These are phyloP conservation scores for Calvatia gigantea DNA, from an alignment of 768 basidiomycete genomes.

Conservation along the genomic window DNA sequence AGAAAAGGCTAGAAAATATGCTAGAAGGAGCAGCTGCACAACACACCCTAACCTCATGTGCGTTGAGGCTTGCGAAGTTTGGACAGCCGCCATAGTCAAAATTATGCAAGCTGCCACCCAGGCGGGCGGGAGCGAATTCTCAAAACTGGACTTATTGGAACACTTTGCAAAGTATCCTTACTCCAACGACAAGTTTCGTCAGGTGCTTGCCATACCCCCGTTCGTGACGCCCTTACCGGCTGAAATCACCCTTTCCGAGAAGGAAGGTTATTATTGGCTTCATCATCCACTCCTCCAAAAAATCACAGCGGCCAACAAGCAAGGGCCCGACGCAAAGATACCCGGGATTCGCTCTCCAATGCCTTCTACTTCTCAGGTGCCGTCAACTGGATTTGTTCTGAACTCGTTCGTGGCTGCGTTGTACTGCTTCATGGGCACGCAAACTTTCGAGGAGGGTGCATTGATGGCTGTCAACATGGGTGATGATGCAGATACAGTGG, in stretches of 20 bases:
- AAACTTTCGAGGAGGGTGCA: conserved; percentile 41
- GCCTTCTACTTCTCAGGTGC: conserved; percentile 26
- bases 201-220: conserved; percentile 28
- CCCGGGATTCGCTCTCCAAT: conserved; percentile 24
- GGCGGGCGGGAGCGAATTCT: conserved; percentile 19
- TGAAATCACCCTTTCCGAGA: conserved; percentile 17
- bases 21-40: conserved; percentile 35
- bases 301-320: conserved; percentile 17
- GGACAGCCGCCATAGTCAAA: conserved; percentile 31
- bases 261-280: conserved; percentile 29
- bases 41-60: conserved; percentile 42
- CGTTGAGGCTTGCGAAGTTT: conserved; percentile 38
- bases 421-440: conserved; percentile 42
- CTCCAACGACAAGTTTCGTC: conserved; percentile 25
- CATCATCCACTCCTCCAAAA: conserved; percentile 34
- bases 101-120: conserved; percentile 31
- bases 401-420: conserved; percentile 39
- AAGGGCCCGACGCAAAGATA: conserved; percentile 5
- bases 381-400: conserved; percentile 37
- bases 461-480: conserved; percentile 42
- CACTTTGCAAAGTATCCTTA: conserved; percentile 37
- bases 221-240: conserved; percentile 15
- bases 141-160: conserved; percentile 37
- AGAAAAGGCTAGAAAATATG: conserved; percentile 25
- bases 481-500: conserved; percentile 42